Conservation (phyloP, 371 early-diverging fungal genomes). For the Conidiobolus incongruus region DNA sequence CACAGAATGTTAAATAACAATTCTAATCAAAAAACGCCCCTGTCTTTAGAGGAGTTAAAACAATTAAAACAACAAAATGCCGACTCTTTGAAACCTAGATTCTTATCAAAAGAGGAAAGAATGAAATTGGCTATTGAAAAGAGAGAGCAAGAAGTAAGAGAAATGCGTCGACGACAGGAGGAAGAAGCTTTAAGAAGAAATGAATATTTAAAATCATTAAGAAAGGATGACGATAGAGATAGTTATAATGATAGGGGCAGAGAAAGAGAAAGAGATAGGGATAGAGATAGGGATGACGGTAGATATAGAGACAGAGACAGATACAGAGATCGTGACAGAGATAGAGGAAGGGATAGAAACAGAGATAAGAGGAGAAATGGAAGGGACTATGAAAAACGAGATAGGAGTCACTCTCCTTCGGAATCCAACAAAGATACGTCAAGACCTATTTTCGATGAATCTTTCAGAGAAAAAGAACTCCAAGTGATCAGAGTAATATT, state of each 20-base stretch:
- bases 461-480: slow-evolving; percentile 14
- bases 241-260: slow-evolving; percentile 9
- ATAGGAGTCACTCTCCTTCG: not conserved
- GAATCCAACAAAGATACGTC: not conserved
- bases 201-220: slow-evolving; percentile 7
- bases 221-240: slow-evolving; percentile 8
- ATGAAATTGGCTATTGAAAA: slow-evolving; percentile 62
- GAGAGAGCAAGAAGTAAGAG: slow-evolving; percentile 62
- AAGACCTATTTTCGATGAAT: slow-evolving; percentile 6
- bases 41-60: not conserved
- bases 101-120: slow-evolving; percentile 82
- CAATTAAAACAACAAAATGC: not conserved
- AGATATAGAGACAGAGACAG: not conserved
- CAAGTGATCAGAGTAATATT: slow-evolving; percentile 14
- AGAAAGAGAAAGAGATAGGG: slow-evolving; percentile 8
- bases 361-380: not conserved
- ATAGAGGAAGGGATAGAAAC: not conserved
- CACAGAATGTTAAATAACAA: too few relatives aligned
- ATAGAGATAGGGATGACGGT: slow-evolving; percentile 1
- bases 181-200: slow-evolving; percentile 16
- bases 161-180: slow-evolving; percentile 26
- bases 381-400: not conserved
- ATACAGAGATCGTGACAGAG: not conserved
- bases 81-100: slow-evolving; percentile 33
- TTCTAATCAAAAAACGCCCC: not conserved